Evolutionary conservation across 2,329 filamentous ascomycete species (phyloP).

Genomic region (Pseudogymnoascus sp.): DNA sequence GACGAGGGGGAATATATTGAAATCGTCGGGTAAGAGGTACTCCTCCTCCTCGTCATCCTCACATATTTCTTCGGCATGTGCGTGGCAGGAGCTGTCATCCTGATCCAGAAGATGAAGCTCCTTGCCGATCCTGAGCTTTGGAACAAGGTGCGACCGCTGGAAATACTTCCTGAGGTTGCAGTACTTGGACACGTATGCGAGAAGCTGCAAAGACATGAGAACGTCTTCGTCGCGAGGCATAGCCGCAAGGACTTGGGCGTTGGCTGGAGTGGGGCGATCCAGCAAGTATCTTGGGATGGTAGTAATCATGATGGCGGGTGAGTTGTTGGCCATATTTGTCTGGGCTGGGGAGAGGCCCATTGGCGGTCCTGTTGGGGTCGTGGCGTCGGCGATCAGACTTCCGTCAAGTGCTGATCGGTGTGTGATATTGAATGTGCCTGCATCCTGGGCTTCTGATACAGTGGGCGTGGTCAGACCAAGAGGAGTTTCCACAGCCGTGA

Average conservation of each 20-base stretch:
- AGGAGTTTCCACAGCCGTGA: slow-evolving; percentile 60
- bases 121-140: slow-evolving; percentile 79
- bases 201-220: slow-evolving; percentile 90
- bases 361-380: slow-evolving; percentile 56
- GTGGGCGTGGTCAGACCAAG: slow-evolving; percentile 70
- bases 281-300: slow-evolving; percentile 73
- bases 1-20: slow-evolving; percentile 96
- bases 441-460: slow-evolving; percentile 73
- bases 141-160: slow-evolving; percentile 88
- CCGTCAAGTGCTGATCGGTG: slow-evolving; percentile 78
- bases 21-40: slow-evolving; percentile 85
- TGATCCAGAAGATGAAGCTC: slow-evolving; percentile 75
- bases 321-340: slow-evolving; percentile 57
- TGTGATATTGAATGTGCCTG: slow-evolving; percentile 88
- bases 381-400: slow-evolving; percentile 66
- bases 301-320: slow-evolving; percentile 65
- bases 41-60: slow-evolving; percentile 61
- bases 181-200: slow-evolving; percentile 98
- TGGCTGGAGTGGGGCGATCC: slow-evolving; percentile 58
- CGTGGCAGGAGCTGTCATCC: slow-evolving; percentile 38
- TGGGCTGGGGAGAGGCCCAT: slow-evolving; percentile 64
- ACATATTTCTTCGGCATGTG: slow-evolving; percentile 25
- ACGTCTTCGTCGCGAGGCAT: slow-evolving; percentile 98
- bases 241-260: slow-evolving; percentile 69
- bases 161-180: slow-evolving; percentile 95